phyloP scores from a whole-genome alignment of 140 eudicot genomes.

The Bidens hawaiensis region DNA sequence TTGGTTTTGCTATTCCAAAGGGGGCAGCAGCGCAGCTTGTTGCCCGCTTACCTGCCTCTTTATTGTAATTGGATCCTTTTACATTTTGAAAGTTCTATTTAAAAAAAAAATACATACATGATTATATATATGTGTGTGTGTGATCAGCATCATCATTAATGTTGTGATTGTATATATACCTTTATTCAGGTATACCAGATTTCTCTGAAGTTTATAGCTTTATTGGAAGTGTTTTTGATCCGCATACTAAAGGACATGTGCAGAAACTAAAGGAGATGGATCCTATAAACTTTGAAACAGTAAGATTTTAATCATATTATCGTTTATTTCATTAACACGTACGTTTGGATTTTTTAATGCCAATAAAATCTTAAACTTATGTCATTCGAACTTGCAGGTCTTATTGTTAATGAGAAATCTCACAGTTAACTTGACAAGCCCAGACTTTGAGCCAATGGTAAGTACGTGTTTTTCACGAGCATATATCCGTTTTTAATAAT shows the following conservation, averaged over 20 bases:
- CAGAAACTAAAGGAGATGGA: conserved; percentile 95
- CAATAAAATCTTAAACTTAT: conserved; percentile 1
- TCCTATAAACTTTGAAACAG: conserved; percentile 89
- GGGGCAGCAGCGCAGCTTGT: too few species aligned
- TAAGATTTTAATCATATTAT: conserved; percentile 4
- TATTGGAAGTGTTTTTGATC: conserved; percentile 92
- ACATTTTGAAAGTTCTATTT: too few species aligned
- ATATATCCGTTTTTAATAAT: not conserved
- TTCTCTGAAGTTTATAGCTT: conserved; percentile 88
- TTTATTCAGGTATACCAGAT: conserved; percentile 71
- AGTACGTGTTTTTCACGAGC: not conserved
- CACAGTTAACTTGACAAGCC: conserved; percentile 13
- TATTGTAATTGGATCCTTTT: too few species aligned
- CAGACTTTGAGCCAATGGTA: conserved; percentile 14
- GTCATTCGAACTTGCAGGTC: conserved; percentile 47
- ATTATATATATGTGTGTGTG: too few species aligned
- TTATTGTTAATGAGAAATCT: conserved; percentile 57
- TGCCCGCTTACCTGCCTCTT: too few species aligned
- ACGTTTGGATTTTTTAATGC: not conserved
- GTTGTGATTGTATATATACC: not conserved
- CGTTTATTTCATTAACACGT: not conserved
- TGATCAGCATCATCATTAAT: not conserved
- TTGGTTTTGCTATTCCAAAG: too few species aligned
- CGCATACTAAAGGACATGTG: conserved; percentile 65
- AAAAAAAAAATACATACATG: too few species aligned